Evolutionary conservation across 1,284 basidiomycete species (phyloP).

Genomic region (Ustilago bromivora): DNA sequence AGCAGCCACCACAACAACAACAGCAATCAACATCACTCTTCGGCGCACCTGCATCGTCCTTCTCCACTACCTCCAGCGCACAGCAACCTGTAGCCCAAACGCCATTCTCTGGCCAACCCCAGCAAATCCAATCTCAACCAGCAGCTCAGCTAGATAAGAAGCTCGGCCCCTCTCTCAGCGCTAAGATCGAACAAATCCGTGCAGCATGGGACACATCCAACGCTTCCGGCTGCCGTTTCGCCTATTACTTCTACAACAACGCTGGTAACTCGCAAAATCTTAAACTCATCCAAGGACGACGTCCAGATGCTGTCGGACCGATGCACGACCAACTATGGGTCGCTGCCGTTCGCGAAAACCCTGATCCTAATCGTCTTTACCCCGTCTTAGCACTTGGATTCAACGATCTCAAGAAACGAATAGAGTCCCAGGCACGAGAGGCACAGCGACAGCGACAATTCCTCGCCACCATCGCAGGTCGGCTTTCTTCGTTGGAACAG

Average conservation of each 20-base stretch:
- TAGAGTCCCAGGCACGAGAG: constrained; percentile 57
- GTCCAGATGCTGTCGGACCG: constrained; percentile 62
- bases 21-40: constrained; percentile 40
- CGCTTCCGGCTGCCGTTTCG: constrained; percentile 61
- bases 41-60: constrained; percentile 33
- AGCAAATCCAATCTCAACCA: not conserved
- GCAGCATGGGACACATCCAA: constrained; percentile 64
- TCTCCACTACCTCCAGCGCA: constrained; percentile 24
- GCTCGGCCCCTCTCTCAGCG: constrained; percentile 53
- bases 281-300: constrained; percentile 53
- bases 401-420: constrained; percentile 60
- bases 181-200: constrained; percentile 61
- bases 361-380: constrained; percentile 64
- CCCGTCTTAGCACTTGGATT: constrained; percentile 68
- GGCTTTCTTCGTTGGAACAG: constrained; percentile 54
- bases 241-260: constrained; percentile 65
- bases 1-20: constrained; percentile 22
- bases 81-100: constrained; percentile 35
- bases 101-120: constrained; percentile 16
- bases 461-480: constrained; percentile 34
- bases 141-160: constrained; percentile 51
- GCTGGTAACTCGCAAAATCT: constrained; percentile 53
- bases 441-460: constrained; percentile 54
- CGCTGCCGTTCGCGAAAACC: constrained; percentile 62
- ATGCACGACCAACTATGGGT: constrained; percentile 66